Base-by-base conservation (phyloP, 768 basidiomycete genomes). In the Lentinus brumalis region DNA sequence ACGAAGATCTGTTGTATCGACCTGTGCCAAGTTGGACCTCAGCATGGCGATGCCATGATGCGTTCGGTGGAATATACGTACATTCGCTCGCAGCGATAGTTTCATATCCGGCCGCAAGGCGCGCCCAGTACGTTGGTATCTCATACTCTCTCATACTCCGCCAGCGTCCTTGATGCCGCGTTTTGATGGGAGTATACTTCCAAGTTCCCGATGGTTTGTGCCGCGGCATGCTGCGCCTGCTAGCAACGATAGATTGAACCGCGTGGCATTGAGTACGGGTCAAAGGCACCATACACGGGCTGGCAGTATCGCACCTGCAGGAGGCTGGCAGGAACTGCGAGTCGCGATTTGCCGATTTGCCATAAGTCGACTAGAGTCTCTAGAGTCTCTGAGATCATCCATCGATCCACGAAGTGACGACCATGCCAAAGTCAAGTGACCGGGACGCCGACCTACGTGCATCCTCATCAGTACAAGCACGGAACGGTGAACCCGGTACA, bases 161-260 rank as follows among this genome's bases (percentile, higher is more conserved):
- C 6, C 18, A 5, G 15, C 44, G 21, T 29, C 40, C 41, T 16
- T 57, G 57, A 59, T 52, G 57, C 57, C 57, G 50, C 50, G 26
- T 52, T 52, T 29, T 59, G 50, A 59, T 59, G 50, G 50, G 29
- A 15, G 30, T 10, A 31, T 15, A n/a, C 56, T n/a, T 42, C 31
- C 56, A 38, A 40, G 56, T 14, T 42, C 44, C 14, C 14, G 16
- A 40, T n/a, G 35, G 35, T 35, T 18, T 30, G 15, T 47, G 21
- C 44, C 32, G 31, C 45, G 32, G 44, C 31, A 29, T 26, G 56
- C 38, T 50, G 15, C 15, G 29, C 54, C 46, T n/a, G 56, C 56
- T 38, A 18, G 30, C 38, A 30, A 10, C 15, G 16, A 45, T 41
- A 30, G 46, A 11, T 30, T 15, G 4, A 16, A 21, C 15, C 14